phyloP scores from a whole-genome alignment of 1,284 basidiomycete genomes.

The Heliocybe sulcata region DNA sequence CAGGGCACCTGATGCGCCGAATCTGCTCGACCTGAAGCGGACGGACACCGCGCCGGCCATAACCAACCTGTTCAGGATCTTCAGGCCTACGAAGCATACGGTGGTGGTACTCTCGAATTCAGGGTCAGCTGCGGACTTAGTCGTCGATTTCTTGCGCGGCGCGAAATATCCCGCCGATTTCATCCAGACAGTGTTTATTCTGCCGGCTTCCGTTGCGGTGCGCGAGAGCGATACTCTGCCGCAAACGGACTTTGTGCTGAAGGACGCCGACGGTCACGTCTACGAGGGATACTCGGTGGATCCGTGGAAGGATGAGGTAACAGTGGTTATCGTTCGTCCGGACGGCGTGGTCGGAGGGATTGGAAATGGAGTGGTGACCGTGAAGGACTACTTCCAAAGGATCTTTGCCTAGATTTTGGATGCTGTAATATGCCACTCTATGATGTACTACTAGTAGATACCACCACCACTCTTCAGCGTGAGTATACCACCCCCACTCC shows the following conservation, averaged over 20 bases:
- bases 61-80: constrained; percentile 5
- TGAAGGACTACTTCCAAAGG: constrained; percentile 2
- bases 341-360: constrained; percentile 5
- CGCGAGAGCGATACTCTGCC: background rate
- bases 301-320: background rate
- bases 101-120: constrained; percentile 5
- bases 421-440: too few relatives aligned
- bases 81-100: constrained; percentile 6
- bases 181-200: background rate
- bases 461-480: too few relatives aligned
- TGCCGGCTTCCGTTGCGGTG: background rate
- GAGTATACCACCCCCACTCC: too few relatives aligned
- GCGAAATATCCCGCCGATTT: background rate
- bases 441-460: too few relatives aligned
- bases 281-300: background rate
- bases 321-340: constrained; percentile 3
- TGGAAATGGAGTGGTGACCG: background rate
- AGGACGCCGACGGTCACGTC: background rate
- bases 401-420: background rate
- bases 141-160: background rate
- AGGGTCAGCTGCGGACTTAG: background rate
- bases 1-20: constrained; percentile 13
- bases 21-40: constrained; percentile 1
- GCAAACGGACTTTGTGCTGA: background rate
- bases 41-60: too few relatives aligned